phyloP scores from a whole-genome alignment of 1,139 yeast genomes.

The Suhomyces bokatorum region DNA sequence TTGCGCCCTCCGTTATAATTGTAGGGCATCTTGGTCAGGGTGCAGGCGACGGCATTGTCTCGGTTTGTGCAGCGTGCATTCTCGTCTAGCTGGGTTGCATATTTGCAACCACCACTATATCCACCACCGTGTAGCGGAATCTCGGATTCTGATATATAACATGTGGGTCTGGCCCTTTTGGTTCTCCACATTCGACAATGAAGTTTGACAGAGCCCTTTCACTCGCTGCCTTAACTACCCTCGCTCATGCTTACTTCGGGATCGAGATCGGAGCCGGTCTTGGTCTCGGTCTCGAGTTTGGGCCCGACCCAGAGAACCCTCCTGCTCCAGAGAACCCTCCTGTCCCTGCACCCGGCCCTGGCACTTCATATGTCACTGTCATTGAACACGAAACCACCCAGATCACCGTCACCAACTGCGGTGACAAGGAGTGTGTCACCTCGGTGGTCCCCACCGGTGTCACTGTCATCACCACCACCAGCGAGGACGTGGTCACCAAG shows the following conservation, averaged over 20 bases:
- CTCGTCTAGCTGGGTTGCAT: constrained; percentile 1
- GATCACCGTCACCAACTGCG: constrained; percentile 25
- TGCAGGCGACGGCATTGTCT: constrained; percentile 1
- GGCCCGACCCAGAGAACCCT: constrained; percentile 1
- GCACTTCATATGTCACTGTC: constrained; percentile 5
- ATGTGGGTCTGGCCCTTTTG: background rate
- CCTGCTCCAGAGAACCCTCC: constrained; percentile 4
- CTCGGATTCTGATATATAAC: background rate
- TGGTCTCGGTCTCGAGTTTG: constrained; percentile 4
- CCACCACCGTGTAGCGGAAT: background rate
- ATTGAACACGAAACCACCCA: constrained; percentile 17
- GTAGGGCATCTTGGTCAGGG: background rate
- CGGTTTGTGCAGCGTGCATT: background rate
- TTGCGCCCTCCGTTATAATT: too few relatives aligned
- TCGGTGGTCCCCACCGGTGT: constrained; percentile 12
- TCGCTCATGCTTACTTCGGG: constrained; percentile 9
- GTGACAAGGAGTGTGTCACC: constrained; percentile 21
- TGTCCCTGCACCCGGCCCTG: background rate
- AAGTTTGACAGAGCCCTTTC: constrained; percentile 12
- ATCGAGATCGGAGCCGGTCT: constrained; percentile 5
- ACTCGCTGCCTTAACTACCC: constrained; percentile 10
- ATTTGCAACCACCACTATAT: background rate
- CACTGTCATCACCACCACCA: constrained; percentile 14
- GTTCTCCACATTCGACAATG: constrained; percentile 4
- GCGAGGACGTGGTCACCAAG: constrained; percentile 10